Percentiles rank a stretch among this genome's conserved stretches.
Conservation (phyloP, 257 asterid genomes). For the Jacaranda copaia region DNA sequence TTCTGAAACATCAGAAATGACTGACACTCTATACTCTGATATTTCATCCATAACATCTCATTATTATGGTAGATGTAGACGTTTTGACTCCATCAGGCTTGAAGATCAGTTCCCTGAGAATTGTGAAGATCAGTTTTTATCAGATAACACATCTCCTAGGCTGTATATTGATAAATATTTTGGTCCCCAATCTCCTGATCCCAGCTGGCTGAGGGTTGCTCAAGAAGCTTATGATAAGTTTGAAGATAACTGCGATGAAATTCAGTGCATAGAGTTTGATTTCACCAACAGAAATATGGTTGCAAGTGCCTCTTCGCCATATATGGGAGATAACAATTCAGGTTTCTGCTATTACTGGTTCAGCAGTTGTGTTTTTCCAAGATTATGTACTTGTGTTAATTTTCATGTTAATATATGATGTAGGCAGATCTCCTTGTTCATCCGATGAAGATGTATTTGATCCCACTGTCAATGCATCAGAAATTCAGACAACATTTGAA, state of each 20-base stretch:
- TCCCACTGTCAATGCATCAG: neutral
- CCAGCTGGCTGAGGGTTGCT: constrained; percentile 62
- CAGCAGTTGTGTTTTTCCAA: too few relatives aligned
- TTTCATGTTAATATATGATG: constrained; percentile 11
- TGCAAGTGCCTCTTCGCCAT: constrained; percentile 29
- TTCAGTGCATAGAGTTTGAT: constrained; percentile 53
- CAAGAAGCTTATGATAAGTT: constrained; percentile 40
- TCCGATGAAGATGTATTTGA: constrained; percentile 21
- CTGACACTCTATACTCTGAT: constrained; percentile 46
- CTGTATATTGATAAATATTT: constrained; percentile 63
- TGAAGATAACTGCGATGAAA: constrained; percentile 58
- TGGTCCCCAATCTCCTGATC: constrained; percentile 68
- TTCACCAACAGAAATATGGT: constrained; percentile 23
- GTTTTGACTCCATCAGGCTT: constrained; percentile 32
- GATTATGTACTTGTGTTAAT: constrained; percentile 11
- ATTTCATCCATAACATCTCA: constrained; percentile 35
- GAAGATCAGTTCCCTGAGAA: constrained; percentile 47
- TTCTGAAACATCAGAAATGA: constrained; percentile 56
- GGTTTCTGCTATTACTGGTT: constrained; percentile 13
- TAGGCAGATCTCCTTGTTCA: constrained; percentile 37
- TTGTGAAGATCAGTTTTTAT: constrained; percentile 57
- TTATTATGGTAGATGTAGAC: constrained; percentile 38
- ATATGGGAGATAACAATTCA: constrained; percentile 25
- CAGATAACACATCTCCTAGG: constrained; percentile 60
- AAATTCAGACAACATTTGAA: neutral